A percentile compares a stretch with the other conserved stretches of the same genome.
phyloP scores from a whole-genome alignment of 2,329 filamentous ascomycete species.

The Verticillium isaacii region DNA sequence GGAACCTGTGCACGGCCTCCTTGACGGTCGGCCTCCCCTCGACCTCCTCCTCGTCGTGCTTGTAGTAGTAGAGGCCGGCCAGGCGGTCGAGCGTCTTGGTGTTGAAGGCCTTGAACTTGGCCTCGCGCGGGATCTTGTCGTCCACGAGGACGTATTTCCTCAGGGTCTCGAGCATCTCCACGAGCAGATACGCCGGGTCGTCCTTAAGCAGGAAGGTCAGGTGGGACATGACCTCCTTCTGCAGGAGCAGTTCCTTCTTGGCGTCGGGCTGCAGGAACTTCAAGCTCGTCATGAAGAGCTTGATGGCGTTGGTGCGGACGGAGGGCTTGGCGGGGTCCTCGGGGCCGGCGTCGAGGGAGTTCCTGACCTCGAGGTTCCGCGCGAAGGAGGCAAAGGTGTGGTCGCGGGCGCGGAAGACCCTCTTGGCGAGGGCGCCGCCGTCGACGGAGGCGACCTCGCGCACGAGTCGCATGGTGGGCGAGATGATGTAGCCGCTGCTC shows the following conservation, averaged over 20 bases:
- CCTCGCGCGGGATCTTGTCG: conserved; percentile 63
- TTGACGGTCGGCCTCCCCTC: conserved; percentile 50
- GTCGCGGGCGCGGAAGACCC: conserved; percentile 72
- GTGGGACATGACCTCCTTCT: conserved; percentile 78
- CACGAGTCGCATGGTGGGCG: conserved; percentile 79
- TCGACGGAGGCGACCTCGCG: conserved; percentile 84
- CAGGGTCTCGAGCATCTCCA: conserved; percentile 69
- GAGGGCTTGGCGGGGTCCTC: conserved; percentile 70
- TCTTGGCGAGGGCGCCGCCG: conserved; percentile 72
- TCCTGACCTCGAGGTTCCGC: conserved; percentile 71
- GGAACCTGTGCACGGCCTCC: conserved; percentile 68
- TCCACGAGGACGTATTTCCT: conserved; percentile 71
- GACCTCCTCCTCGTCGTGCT: conserved; percentile 37
- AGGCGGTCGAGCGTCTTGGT: conserved; percentile 69
- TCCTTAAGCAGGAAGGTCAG: conserved; percentile 73
- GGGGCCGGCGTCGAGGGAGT: conserved; percentile 43
- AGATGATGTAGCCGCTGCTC: conserved; percentile 82
- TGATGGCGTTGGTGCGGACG: conserved; percentile 75
- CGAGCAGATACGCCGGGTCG: conserved; percentile 70
- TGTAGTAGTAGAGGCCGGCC: conserved; percentile 63
- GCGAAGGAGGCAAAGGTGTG: conserved; percentile 76
- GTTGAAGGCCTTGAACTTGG: conserved; percentile 73
- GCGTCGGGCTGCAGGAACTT: conserved; percentile 72
- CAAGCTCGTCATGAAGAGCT: conserved; percentile 74
- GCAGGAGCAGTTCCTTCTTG: conserved; percentile 75